Conservation (phyloP, 2,329 filamentous ascomycete genomes). For the Penicillium sp. region DNA sequence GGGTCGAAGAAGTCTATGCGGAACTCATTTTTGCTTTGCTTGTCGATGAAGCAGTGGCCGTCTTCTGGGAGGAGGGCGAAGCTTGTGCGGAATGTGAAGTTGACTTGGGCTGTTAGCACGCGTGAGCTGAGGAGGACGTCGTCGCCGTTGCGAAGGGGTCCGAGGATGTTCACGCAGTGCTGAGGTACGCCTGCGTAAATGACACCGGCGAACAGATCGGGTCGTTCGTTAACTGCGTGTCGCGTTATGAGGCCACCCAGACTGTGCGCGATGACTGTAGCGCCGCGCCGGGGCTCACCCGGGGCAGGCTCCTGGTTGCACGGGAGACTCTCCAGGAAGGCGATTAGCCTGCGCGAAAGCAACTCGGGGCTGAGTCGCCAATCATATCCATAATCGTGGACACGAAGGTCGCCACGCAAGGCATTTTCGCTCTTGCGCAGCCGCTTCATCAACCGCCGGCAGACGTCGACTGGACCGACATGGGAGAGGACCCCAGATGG, state of each 20-base stretch:
- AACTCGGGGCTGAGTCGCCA: constrained; percentile 84
- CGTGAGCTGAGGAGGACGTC: constrained; percentile 85
- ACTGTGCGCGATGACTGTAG: constrained; percentile 78
- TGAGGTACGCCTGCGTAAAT: constrained; percentile 83
- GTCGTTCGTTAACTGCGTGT: constrained; percentile 80
- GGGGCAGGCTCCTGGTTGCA: constrained; percentile 59
- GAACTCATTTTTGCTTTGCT: constrained; percentile 74
- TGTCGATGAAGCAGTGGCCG: constrained; percentile 84
- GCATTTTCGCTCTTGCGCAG: constrained; percentile 72
- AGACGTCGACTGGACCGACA: constrained; percentile 89
- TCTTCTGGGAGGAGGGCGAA: constrained; percentile 83
- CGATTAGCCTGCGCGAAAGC: constrained; percentile 68
- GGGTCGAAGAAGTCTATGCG: constrained; percentile 80
- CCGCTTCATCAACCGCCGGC: constrained; percentile 75
- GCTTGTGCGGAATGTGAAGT: constrained; percentile 85
- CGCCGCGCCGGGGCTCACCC: constrained; percentile 62
- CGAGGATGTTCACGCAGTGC: constrained; percentile 86
- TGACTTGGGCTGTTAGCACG: constrained; percentile 82
- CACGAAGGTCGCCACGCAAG: constrained; percentile 66
- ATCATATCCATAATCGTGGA: constrained; percentile 93
- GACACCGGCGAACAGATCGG: constrained; percentile 82
- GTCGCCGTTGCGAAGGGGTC: constrained; percentile 87
- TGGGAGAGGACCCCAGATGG: constrained; percentile 86
- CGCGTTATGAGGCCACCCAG: constrained; percentile 84
- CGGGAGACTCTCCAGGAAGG: constrained; percentile 70